phyloP scores from a whole-genome alignment of 108 stramenopile genomes.

The Pseudonitzschia multistriata region DNA sequence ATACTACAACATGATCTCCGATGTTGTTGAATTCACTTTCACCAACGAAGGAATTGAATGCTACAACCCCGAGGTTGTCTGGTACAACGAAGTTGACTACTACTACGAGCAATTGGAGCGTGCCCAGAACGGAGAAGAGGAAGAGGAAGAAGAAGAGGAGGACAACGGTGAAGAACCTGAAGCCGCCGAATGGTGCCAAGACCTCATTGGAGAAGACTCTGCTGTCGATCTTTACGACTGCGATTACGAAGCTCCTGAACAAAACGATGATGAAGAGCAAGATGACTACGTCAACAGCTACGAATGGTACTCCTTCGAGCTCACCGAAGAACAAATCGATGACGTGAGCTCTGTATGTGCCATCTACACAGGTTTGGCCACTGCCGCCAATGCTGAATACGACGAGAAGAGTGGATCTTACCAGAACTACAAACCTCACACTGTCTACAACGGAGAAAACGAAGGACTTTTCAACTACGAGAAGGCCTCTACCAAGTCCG shows the following conservation, averaged over 20 bases:
- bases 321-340: slow-evolving; percentile 30
- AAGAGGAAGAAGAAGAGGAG: slow-evolving; percentile 18
- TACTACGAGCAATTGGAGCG: slow-evolving; percentile 15
- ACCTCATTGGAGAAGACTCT: slow-evolving; percentile 27
- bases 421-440: slow-evolving; percentile 13
- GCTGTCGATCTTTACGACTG: slow-evolving; percentile 34
- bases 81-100: slow-evolving; percentile 20
- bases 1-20: slow-evolving; percentile 30
- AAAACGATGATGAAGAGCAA: slow-evolving; percentile 19
- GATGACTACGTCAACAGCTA: slow-evolving; percentile 33
- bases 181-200: slow-evolving; percentile 30
- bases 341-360: slow-evolving; percentile 32
- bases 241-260: slow-evolving; percentile 15
- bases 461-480: slow-evolving; percentile 30
- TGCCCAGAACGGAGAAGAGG: slow-evolving; percentile 21
- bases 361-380: slow-evolving; percentile 16
- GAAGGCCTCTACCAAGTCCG: background rate
- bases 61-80: slow-evolving; percentile 21
- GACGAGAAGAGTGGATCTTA: background rate
- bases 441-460: slow-evolving; percentile 14
- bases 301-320: slow-evolving; percentile 40
- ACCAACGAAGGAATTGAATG: slow-evolving; percentile 31
- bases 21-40: slow-evolving; percentile 42
- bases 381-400: slow-evolving; percentile 6
- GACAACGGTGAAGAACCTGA: slow-evolving; percentile 29